Conservation (phyloP, 2,329 filamentous ascomycete species). For the Hysterium pulicare region DNA sequence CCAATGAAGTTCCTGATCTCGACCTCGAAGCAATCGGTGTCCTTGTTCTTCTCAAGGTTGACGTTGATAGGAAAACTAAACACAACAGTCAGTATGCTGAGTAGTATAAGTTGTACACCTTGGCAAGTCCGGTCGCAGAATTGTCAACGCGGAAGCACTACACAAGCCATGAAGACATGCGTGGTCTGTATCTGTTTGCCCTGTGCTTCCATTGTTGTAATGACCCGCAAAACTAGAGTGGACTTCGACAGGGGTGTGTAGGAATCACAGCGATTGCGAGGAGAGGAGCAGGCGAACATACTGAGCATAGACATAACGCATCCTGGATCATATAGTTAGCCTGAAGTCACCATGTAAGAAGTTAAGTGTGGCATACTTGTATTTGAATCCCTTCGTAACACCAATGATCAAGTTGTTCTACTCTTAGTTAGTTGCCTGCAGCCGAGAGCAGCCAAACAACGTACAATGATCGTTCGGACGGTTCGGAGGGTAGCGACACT, state of each 20-base stretch:
- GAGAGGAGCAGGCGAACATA: constrained; percentile 16
- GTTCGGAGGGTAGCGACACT: constrained; percentile 96
- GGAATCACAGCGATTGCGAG: too few relatives aligned
- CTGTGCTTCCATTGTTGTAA: too few relatives aligned
- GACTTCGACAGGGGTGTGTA: too few relatives aligned
- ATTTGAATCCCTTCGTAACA: constrained; percentile 99
- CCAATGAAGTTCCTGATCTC: constrained; percentile 77
- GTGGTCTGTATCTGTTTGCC: too few relatives aligned
- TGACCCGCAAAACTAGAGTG: too few relatives aligned
- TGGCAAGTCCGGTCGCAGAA: background rate
- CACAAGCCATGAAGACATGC: too few relatives aligned
- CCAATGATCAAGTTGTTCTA: constrained; percentile 93
- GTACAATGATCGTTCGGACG: constrained; percentile 84
- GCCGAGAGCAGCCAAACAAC: too few relatives aligned
- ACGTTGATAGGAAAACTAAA: constrained; percentile 98
- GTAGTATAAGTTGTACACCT: background rate
- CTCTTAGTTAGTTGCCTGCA: constrained; percentile 24
- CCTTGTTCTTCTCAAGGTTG: constrained; percentile 94
- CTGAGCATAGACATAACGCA: constrained; percentile 99
- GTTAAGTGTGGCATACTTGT: constrained; percentile 61
- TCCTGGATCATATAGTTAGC: constrained; percentile 45
- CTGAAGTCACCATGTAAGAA: background rate
- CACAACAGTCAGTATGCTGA: constrained; percentile 12
- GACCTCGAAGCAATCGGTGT: constrained; percentile 83
- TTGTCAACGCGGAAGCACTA: background rate